These are phyloP conservation scores for Alloteropsis semialata DNA, from an alignment of 176 grass and related monocot genomes.

Conservation along the genomic window DNA sequence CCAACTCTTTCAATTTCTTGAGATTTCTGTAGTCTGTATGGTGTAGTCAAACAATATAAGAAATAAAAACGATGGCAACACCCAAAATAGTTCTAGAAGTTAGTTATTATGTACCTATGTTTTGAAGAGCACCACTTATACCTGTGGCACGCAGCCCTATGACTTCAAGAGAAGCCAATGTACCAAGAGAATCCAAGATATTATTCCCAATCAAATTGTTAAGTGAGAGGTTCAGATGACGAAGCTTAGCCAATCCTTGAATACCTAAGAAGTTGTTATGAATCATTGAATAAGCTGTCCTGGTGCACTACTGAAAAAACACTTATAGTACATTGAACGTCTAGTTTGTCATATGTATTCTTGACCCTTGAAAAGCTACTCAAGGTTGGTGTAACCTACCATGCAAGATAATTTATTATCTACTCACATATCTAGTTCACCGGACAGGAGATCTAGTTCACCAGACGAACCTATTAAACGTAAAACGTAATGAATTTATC, in stretches of 20 bases:
- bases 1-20: background rate
- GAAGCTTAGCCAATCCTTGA: background rate
- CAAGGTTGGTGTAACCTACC: too few relatives aligned
- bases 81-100: background rate
- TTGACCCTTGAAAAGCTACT: too few relatives aligned
- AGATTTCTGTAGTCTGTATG: background rate
- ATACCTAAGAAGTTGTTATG: background rate
- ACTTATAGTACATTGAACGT: too few relatives aligned
- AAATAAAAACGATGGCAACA: too few relatives aligned
- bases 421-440: too few relatives aligned
- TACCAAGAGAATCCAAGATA: background rate
- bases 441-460: too few relatives aligned
- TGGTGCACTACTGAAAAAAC: too few relatives aligned
- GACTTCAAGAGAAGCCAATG: background rate
- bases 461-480: too few relatives aligned
- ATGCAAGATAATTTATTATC: too few relatives aligned
- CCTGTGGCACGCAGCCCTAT: too few relatives aligned
- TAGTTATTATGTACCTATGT: background rate
- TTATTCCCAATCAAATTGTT: background rate
- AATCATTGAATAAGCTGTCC: background rate
- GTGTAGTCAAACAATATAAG: background rate
- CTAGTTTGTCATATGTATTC: too few relatives aligned
- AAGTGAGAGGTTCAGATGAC: background rate
- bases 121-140: background rate
- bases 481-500: too few relatives aligned